Percentiles rank a stretch among this genome's conserved stretches.
phyloP scores from a whole-genome alignment of 306 rosid genomes.

The Abrus precatorius region DNA sequence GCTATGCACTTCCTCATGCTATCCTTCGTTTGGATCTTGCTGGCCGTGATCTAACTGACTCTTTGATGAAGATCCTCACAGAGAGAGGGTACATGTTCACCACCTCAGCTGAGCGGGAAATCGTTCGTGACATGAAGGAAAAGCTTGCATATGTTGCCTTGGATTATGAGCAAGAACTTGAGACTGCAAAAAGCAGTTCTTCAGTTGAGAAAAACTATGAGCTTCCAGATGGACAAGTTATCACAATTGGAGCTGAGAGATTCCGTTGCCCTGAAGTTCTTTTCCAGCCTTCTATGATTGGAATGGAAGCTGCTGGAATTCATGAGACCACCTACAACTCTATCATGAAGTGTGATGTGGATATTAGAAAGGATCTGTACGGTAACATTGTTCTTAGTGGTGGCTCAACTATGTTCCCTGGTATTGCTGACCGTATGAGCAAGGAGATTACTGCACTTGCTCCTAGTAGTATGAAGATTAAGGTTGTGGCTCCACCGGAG shows the following conservation, averaged over 20 bases:
- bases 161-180: slow-evolving; percentile 94
- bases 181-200: slow-evolving; percentile 95
- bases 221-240: slow-evolving; percentile 93
- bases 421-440: slow-evolving; percentile 99
- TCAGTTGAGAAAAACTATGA: slow-evolving; percentile 96
- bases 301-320: slow-evolving; percentile 99
- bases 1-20: slow-evolving; percentile 96
- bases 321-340: slow-evolving; percentile 98
- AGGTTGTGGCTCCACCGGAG: slow-evolving; percentile 99
- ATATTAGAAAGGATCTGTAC: slow-evolving; percentile 92
- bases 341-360: slow-evolving; percentile 99
- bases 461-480: slow-evolving; percentile 99
- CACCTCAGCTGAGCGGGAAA: slow-evolving; percentile 98
- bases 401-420: slow-evolving; percentile 99
- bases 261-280: slow-evolving; percentile 98
- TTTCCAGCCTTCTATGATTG: slow-evolving; percentile 98
- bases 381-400: slow-evolving; percentile 98
- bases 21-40: slow-evolving; percentile 98
- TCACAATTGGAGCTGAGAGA: slow-evolving; percentile 97
- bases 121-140: slow-evolving; percentile 99
- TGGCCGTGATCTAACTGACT: slow-evolving; percentile 95
- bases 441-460: slow-evolving; percentile 98
- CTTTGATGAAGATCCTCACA: slow-evolving; percentile 96
- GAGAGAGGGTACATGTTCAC: slow-evolving; percentile 99
- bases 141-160: slow-evolving; percentile 97